phyloP scores from a whole-genome alignment of 495 filamentous ascomycete genomes.

The Chaetomium tenue region DNA sequence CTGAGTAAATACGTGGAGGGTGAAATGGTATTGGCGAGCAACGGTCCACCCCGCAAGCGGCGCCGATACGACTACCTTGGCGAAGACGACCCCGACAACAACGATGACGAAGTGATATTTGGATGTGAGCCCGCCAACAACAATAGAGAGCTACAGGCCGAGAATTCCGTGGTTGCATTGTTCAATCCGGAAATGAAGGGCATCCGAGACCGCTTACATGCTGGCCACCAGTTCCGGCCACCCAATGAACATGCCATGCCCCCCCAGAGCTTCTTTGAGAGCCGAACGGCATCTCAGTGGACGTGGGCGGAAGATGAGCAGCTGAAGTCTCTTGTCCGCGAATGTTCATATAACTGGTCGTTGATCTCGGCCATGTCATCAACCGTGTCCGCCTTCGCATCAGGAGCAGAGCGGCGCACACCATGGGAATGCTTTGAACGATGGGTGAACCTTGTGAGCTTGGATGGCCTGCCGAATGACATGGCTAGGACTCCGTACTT shows the following conservation, averaged over 20 bases:
- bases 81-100: conserved; percentile 55
- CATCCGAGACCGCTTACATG: conserved; percentile 85
- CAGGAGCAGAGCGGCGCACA: conserved; percentile 83
- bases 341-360: conserved; percentile 96
- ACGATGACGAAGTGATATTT: conserved; percentile 49
- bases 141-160: conserved; percentile 55
- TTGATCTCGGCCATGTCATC: conserved; percentile 78
- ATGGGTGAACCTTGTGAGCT: conserved; percentile 78
- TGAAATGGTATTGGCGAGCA: conserved; percentile 67
- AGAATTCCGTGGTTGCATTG: conserved; percentile 75
- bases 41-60: conserved; percentile 68
- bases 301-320: conserved; percentile 85
- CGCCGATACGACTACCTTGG: conserved; percentile 75
- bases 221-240: conserved; percentile 90
- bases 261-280: conserved; percentile 82
- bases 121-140: conserved; percentile 44
- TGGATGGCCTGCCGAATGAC: conserved; percentile 85
- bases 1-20: conserved; percentile 81
- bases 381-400: conserved; percentile 69
- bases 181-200: conserved; percentile 88
- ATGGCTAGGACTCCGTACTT: conserved; percentile 95
- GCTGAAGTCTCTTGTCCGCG: conserved; percentile 76
- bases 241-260: conserved; percentile 89
- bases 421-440: conserved; percentile 99
- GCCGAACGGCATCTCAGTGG: conserved; percentile 83